Percentiles rank a stretch among this genome's conserved stretches.
These are phyloP conservation scores for Dothistroma pini DNA, from an alignment of 2,329 filamentous ascomycete genomes.

Conservation along the genomic window DNA sequence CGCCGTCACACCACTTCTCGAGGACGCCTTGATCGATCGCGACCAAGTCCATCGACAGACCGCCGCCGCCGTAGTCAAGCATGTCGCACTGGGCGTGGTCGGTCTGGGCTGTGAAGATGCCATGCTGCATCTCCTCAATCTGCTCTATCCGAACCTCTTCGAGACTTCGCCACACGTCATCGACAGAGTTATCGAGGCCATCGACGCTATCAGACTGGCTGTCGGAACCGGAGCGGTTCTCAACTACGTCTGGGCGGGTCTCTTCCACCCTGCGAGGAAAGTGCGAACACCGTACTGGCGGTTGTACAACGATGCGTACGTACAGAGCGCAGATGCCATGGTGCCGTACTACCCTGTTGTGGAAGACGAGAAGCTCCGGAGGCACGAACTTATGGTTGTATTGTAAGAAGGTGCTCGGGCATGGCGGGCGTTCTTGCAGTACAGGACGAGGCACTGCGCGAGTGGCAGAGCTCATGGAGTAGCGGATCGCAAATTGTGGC, in stretches of 20 bases:
- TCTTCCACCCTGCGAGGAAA: slow-evolving; percentile 96
- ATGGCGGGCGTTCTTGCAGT: neutral
- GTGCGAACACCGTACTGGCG: slow-evolving; percentile 94
- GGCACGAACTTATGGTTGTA: slow-evolving; percentile 47
- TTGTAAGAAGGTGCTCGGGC: slow-evolving; percentile 8
- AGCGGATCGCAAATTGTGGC: neutral
- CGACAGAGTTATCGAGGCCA: slow-evolving; percentile 94
- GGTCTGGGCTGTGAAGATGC: slow-evolving; percentile 96
- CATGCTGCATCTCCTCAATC: slow-evolving; percentile 95
- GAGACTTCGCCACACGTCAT: slow-evolving; percentile 98
- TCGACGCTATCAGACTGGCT: slow-evolving; percentile 91
- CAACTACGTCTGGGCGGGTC: slow-evolving; percentile 97
- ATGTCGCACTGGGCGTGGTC: slow-evolving; percentile 95
- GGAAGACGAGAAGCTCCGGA: slow-evolving; percentile 72
- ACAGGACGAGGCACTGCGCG: neutral
- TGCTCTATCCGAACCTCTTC: slow-evolving; percentile 94
- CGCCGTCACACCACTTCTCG: slow-evolving; percentile 89
- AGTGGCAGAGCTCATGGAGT: neutral
- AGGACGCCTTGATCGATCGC: slow-evolving; percentile 94
- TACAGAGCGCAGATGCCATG: slow-evolving; percentile 88
- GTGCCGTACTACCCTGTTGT: slow-evolving; percentile 92
- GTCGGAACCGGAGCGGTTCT: slow-evolving; percentile 88
- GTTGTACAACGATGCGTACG: slow-evolving; percentile 95
- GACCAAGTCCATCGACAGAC: slow-evolving; percentile 98
- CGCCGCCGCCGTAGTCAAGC: slow-evolving; percentile 93